Conservation (phyloP, 2,329 filamentous ascomycete species). For the Exophiala sideris region DNA sequence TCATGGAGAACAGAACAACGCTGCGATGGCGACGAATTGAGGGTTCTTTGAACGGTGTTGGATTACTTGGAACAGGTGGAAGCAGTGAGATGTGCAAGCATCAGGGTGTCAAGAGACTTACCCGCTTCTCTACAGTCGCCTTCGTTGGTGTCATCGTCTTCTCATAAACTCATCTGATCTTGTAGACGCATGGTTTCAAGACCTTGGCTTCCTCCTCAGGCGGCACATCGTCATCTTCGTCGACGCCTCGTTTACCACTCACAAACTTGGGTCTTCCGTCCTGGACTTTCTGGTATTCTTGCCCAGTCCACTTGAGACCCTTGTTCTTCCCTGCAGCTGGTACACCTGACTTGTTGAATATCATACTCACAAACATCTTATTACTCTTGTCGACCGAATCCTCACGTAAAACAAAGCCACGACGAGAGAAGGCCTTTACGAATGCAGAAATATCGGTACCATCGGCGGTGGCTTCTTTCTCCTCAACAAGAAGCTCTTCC, state of each 20-base stretch:
- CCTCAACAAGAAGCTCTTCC: conserved; percentile 52
- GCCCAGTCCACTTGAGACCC: conserved; percentile 36
- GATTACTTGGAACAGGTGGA: too few relatives aligned
- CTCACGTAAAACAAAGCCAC: conserved; percentile 82
- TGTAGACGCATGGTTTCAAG: conserved; percentile 94
- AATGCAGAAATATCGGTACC: conserved; percentile 88
- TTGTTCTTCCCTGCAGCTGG: conserved; percentile 73
- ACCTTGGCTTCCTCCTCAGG: conserved; percentile 65
- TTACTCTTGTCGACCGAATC: conserved; percentile 75
- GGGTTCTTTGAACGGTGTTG: too few relatives aligned
- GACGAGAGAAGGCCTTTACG: conserved; percentile 72
- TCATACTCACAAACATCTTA: conserved; percentile 98
- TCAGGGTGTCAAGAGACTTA: neutral
- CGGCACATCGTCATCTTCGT: conserved; percentile 53
- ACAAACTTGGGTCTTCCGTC: conserved; percentile 34
- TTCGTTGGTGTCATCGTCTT: neutral
- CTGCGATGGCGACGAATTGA: too few relatives aligned
- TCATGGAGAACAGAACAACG: neutral
- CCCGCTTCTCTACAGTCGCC: neutral
- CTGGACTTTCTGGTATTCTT: conserved; percentile 33
- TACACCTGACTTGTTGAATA: conserved; percentile 78
- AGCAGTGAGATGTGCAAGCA: too few relatives aligned
- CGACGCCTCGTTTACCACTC: conserved; percentile 52
- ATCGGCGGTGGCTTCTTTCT: conserved; percentile 52
- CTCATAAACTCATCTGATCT: conserved; percentile 60